Base-by-base conservation (phyloP, 2,329 filamentous ascomycete species). In the Verticillium tricorpus region DNA sequence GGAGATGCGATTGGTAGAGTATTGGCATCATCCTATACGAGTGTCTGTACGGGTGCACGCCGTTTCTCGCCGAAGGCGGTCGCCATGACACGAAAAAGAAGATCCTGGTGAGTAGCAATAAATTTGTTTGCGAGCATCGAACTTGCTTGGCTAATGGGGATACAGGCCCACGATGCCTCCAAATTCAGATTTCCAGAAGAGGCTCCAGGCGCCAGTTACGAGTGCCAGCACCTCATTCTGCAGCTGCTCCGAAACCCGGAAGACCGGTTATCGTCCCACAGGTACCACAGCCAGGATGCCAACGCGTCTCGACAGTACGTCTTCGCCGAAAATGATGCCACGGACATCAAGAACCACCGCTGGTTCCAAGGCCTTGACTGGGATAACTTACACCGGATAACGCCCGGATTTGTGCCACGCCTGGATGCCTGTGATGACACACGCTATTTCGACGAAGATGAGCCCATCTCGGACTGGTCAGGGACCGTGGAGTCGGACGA, bases 1-100 rank as follows among this genome's bases (percentile, higher is more conserved):
- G 91, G 34, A 85, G 94, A 70, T 98, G 94, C 76, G 94, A 98
- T 76, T 98, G 85, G 92, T 98, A 91, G 94, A 97, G 93, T 76
- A 86, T 98, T 68, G 94, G 93, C 60, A 88, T 98, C 71, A 97
- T 98, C 71, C 77, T 98, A 61, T 98, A 92, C 70, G 94, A 98
- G 82, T 97, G 94, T 70, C 80, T 98, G 1, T 98, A 95, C 72
- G 94, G 94, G 1, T 90, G 89, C 64, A 97, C 94, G 0, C 94
- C 94, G 0, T 98, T 98, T 73, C 85, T 93, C 59, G 87, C 90
- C 17, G 90, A 94, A 57, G 89, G 92, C 65, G 86, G 80, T 55
- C 85, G 93, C 11, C 87, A 92, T 62, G 85, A 90, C 67, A 98
- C 93, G 2, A 98, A 97, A 73, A 79, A 87, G 64, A 94, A 92